phyloP scores from a whole-genome alignment of 2,329 filamentous ascomycete genomes.

The Graphiopsis chlorocephala region DNA sequence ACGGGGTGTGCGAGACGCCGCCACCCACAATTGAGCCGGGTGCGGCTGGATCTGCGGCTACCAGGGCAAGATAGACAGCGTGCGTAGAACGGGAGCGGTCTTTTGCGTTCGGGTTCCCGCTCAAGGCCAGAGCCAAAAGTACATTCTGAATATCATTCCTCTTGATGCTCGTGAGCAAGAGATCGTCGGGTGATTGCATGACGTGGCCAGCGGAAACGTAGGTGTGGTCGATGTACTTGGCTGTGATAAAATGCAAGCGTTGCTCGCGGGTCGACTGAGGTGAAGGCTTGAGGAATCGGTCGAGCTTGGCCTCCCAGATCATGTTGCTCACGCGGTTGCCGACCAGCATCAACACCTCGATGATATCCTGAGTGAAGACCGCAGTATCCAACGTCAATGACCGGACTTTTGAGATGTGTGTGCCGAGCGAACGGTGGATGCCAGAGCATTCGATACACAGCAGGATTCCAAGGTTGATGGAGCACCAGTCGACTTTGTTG shows the following conservation, averaged over 20 bases:
- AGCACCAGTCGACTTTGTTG: conserved; percentile 96
- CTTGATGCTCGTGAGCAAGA: conserved; percentile 87
- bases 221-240: conserved; percentile 83
- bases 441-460: conserved; percentile 98
- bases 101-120: conserved; percentile 79
- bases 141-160: conserved; percentile 93
- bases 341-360: conserved; percentile 85
- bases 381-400: conserved; percentile 93
- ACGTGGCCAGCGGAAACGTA: conserved; percentile 71
- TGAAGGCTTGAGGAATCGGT: conserved; percentile 68
- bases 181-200: conserved; percentile 79
- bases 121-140: conserved; percentile 81
- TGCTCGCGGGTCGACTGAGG: conserved; percentile 82
- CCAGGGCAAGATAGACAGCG: conserved; percentile 84
- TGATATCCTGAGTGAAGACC: conserved; percentile 94
- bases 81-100: conserved; percentile 88
- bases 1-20: conserved; percentile 22
- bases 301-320: conserved; percentile 88
- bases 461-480: conserved; percentile 93
- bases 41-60: conserved; percentile 84
- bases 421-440: conserved; percentile 92
- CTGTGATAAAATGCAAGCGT: conserved; percentile 88
- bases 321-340: conserved; percentile 95
- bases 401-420: conserved; percentile 95
- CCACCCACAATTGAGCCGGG: conserved; percentile 58